Evolutionary conservation across 306 rosid species (phyloP).

Genomic region (Ziziphus jujuba): DNA sequence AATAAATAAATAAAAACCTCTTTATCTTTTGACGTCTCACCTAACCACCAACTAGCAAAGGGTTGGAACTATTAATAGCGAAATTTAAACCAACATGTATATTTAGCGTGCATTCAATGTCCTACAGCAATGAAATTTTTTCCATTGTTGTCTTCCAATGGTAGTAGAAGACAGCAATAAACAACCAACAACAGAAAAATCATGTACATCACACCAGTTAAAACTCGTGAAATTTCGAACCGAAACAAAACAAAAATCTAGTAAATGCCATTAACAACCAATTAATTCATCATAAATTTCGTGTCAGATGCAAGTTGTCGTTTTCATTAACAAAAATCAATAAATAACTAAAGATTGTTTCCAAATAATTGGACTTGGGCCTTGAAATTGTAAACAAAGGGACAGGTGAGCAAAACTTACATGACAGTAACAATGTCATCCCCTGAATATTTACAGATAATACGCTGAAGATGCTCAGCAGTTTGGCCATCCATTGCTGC

Average conservation of each 20-base stretch:
- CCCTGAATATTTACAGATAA: constrained; percentile 69
- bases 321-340: neutral
- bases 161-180: neutral
- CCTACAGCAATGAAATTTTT: neutral
- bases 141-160: neutral
- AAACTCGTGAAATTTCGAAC: neutral
- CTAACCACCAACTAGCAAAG: neutral
- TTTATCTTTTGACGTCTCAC: no score
- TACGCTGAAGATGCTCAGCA: constrained; percentile 85
- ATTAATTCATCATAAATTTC: neutral
- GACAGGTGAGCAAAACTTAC: constrained; percentile 47
- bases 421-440: constrained; percentile 78
- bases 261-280: no score
- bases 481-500: constrained; percentile 99
- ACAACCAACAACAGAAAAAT: neutral
- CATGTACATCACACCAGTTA: no score
- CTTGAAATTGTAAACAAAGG: neutral
- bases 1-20: no score
- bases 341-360: no score
- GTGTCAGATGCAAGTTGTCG: neutral
- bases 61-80: neutral
- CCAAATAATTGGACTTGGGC: no score
- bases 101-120: neutral
- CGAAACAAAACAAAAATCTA: neutral
- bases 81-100: neutral